Conservation (phyloP, 2,329 filamentous ascomycete genomes). For the Colletotrichum graminicola region DNA sequence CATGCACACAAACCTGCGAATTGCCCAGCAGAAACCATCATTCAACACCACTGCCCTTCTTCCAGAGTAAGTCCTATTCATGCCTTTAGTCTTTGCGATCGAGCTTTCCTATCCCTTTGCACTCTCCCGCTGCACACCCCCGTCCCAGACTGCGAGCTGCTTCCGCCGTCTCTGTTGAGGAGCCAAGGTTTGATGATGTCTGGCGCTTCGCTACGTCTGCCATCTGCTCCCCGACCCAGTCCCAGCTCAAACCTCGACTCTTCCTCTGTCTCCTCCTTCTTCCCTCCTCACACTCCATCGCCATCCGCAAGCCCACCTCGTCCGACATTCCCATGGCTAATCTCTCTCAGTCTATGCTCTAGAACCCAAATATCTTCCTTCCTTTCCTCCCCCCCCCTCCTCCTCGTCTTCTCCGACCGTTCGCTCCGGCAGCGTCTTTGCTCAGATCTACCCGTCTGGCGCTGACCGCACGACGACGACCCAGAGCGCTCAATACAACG, state of each 20-base stretch:
- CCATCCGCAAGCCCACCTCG: conserved; percentile 7
- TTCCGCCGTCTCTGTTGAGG: conserved; percentile 10
- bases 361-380: conserved; percentile 18
- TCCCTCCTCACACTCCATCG: conserved; percentile 26
- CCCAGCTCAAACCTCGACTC: conserved; percentile 39
- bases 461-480: conserved; percentile 40
- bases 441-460: conserved; percentile 40
- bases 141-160: conserved; percentile 22
- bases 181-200: conserved; percentile 24
- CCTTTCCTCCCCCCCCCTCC: conserved; percentile 23
- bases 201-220: conserved; percentile 17
- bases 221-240: conserved; percentile 32
- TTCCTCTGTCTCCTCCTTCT: conserved; percentile 15
- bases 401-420: conserved; percentile 33
- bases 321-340: conserved; percentile 34
- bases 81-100: conserved; percentile 54
- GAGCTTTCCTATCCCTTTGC: conserved; percentile 46
- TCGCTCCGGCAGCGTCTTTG: conserved; percentile 42
- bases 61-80: conserved; percentile 55
- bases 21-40: conserved; percentile 52
- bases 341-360: conserved; percentile 33
- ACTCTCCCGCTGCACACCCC: conserved; percentile 9
- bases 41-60: conserved; percentile 48
- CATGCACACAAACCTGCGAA: conserved; percentile 55
- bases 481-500: conserved; percentile 12